Conservation (phyloP, 2,329 filamentous ascomycete genomes). For the Colletotrichum tanaceti region DNA sequence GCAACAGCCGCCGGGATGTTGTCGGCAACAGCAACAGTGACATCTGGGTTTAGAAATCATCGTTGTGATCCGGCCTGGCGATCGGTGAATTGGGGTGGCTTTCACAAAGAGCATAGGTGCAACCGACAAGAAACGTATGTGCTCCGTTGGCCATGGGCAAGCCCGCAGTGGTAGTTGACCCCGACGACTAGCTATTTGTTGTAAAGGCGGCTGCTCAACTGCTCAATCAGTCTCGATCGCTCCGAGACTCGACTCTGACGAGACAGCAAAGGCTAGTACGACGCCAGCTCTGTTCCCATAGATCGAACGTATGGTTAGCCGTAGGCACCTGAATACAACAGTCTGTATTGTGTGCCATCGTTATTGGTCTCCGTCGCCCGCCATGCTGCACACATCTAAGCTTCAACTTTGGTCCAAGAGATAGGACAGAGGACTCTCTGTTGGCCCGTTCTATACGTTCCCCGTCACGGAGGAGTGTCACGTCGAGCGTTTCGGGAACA, state of each 20-base stretch:
- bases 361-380: background rate
- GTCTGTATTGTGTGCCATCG: background rate
- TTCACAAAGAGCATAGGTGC: too few species aligned
- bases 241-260: background rate
- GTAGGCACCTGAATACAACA: background rate
- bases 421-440: background rate
- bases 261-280: background rate
- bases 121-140: too few species aligned
- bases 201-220: background rate
- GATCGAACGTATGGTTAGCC: background rate
- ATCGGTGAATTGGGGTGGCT: background rate
- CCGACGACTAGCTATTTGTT: background rate
- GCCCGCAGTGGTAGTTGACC: background rate
- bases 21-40: background rate
- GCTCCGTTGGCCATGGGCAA: background rate
- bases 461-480: constrained; percentile 12
- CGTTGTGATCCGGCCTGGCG: too few species aligned
- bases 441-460: background rate
- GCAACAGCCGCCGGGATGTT: background rate
- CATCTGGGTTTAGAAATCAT: background rate
- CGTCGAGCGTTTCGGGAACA: constrained; percentile 8
- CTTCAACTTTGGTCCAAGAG: background rate
- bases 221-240: background rate
- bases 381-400: background rate
- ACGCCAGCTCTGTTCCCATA: background rate